Conservation (phyloP, 441 rosid species). For the Euphorbia schlechtendalii region DNA sequence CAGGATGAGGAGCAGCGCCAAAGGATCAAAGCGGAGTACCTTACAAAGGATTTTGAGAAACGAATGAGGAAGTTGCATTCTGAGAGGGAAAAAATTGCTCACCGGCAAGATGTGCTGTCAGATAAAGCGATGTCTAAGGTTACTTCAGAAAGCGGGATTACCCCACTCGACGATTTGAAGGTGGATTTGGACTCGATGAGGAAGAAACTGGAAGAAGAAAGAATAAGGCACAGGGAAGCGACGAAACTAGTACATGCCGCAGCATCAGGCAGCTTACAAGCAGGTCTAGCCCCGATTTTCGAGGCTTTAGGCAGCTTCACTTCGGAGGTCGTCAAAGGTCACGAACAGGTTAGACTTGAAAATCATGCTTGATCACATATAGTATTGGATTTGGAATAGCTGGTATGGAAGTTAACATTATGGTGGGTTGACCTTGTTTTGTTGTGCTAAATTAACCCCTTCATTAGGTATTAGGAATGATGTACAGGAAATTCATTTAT, state of each 20-base stretch:
- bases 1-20: constrained; percentile 66
- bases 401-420: too few species aligned
- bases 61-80: constrained; percentile 35
- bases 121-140: constrained; percentile 47
- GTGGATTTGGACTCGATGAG: constrained; percentile 87
- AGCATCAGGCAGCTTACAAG: constrained; percentile 74
- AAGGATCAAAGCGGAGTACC: constrained; percentile 56
- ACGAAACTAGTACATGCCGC: constrained; percentile 63
- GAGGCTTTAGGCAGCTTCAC: constrained; percentile 75
- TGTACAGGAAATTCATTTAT: constrained; percentile 56
- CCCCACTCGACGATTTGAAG: constrained; percentile 75
- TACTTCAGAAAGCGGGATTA: constrained; percentile 56
- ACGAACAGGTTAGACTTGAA: constrained; percentile 66
- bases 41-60: constrained; percentile 64
- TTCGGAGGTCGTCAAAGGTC: constrained; percentile 70
- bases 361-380: constrained; percentile 8
- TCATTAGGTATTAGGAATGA: constrained; percentile 21
- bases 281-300: constrained; percentile 77
- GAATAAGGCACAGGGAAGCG: constrained; percentile 62
- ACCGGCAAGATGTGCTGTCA: constrained; percentile 40
- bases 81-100: constrained; percentile 39
- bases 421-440: background rate
- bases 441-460: constrained; percentile 14
- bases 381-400: background rate
- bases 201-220: constrained; percentile 61